Percentiles rank a stretch among this genome's conserved stretches.
These are phyloP conservation scores for Sergeia podlipaevii DNA, from an alignment of 208 protist species.

Conservation along the genomic window DNA sequence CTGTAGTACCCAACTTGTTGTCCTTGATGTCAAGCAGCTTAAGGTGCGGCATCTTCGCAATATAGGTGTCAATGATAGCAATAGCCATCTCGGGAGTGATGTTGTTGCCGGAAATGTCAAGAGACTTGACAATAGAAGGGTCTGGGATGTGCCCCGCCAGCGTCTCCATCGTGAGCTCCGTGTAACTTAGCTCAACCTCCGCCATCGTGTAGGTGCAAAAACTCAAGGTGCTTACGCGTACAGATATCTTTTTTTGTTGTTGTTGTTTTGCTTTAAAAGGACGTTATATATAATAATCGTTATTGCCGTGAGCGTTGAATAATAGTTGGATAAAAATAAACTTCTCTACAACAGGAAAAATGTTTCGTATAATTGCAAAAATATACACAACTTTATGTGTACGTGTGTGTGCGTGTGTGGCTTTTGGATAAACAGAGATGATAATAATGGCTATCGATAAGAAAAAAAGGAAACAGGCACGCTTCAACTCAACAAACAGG, in stretches of 20 bases:
- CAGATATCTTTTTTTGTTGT: no score
- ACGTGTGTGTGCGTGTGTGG: conserved; percentile 1
- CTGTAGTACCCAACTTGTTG: conserved; percentile 72
- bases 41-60: conserved; percentile 57
- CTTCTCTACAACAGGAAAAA: not conserved
- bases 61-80: conserved; percentile 41
- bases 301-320: no score
- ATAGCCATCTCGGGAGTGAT: conserved; percentile 47
- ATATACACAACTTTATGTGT: not conserved
- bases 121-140: conserved; percentile 30
- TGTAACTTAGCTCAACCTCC: conserved; percentile 57
- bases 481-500: not conserved
- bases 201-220: conserved; percentile 6
- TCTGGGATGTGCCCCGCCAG: conserved; percentile 35
- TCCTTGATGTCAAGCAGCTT: conserved; percentile 76
- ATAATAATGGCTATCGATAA: not conserved
- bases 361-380: not conserved
- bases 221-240: not conserved
- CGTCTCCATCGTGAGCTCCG: conserved; percentile 47
- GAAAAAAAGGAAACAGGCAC: not conserved
- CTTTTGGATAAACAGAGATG: not conserved
- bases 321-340: no score
- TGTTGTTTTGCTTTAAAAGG: not conserved
- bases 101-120: conserved; percentile 81
- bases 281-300: no score